Base-by-base conservation (phyloP, 805 yeast species). In the Wickerhamomyces subpelliculosus region DNA sequence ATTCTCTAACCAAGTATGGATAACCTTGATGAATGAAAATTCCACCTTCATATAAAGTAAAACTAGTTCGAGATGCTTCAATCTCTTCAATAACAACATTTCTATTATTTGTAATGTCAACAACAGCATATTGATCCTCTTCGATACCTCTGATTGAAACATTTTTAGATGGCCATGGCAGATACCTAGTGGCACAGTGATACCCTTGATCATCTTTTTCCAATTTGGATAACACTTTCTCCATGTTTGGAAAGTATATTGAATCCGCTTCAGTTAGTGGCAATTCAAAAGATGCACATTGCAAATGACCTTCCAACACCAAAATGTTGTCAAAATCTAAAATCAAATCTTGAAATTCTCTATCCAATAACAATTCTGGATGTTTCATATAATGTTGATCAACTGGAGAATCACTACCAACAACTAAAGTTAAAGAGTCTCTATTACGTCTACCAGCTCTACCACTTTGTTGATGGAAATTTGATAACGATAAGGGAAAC, bases 391-490 rank as follows among this genome's bases (percentile, higher is more conserved):
- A 90, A 54, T 83, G 80, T 50, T 87, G 95, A 58, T 90, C 96
- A 2, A 87, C 76, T 0, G 97, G 95, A 13, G 80, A 78, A 20
- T 78, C 75, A 27, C 93, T 83, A 1, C 89, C 93, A 11, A 93
- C 85, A 37, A 84, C 77, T 4, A 93, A 63, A 0, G 96, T 90
- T 53, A 93, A 61, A 4, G 96, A 86, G 34, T 93, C 97, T 38
- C 74, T 73, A 37, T 73, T 75, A 46, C 96, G 77, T 57, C 99
- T 70, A 14, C 99, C 99, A 0, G 96, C 97, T 53, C 99, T 72
- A 27, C 99, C 99, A 65, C 93, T 82, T 54, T 93, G 98, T 60
- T 93, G 99, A 49, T 89, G 86, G 54, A 93, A 75, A 44, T 87
- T 87, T 35, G 94, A 80, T 42, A 88, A 70, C 37, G 95, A 84